Percentiles rank a stretch among this genome's conserved stretches.
Conservation (phyloP, 768 basidiomycete genomes). For the Cystofilobasidium macerans region DNA sequence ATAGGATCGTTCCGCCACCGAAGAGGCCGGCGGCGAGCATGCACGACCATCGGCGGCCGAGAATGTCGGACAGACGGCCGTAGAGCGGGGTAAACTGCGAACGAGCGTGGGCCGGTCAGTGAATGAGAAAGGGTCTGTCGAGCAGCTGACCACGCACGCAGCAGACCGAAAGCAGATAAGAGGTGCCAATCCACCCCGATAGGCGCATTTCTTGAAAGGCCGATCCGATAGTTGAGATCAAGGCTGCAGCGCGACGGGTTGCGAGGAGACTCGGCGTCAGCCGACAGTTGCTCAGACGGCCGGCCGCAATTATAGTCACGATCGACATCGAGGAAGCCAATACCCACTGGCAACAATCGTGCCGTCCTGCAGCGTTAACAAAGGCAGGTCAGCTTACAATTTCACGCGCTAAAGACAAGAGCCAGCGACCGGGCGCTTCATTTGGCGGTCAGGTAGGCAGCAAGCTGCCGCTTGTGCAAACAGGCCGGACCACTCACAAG, state of each 20-base stretch:
- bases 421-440: too few relatives aligned
- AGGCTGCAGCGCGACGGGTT: conserved; percentile 1
- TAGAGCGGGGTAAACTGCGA: conserved; percentile 60
- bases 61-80: conserved; percentile 38
- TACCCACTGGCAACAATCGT: conserved; percentile 15
- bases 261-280: too few relatives aligned
- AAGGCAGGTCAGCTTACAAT: neutral
- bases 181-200: conserved; percentile 22
- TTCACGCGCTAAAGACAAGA: too few relatives aligned
- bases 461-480: too few relatives aligned
- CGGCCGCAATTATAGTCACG: neutral
- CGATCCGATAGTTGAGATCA: conserved; percentile 18
- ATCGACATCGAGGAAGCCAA: neutral
- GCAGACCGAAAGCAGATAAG: conserved; percentile 18
- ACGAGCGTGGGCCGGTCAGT: too few relatives aligned
- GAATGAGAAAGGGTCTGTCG: too few relatives aligned
- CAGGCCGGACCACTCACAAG: neutral
- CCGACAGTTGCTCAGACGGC: too few relatives aligned
- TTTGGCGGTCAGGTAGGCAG: neutral
- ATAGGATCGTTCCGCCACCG: conserved; percentile 63
- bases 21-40: conserved; percentile 71
- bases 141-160: neutral
- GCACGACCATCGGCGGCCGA: conserved; percentile 67
- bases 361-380: conserved; percentile 2
- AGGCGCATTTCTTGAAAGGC: conserved; percentile 18